A percentile compares a stretch with the other conserved stretches of the same genome.
phyloP scores from a whole-genome alignment of 2,329 filamentous ascomycete genomes.

The Penicillium sp. region DNA sequence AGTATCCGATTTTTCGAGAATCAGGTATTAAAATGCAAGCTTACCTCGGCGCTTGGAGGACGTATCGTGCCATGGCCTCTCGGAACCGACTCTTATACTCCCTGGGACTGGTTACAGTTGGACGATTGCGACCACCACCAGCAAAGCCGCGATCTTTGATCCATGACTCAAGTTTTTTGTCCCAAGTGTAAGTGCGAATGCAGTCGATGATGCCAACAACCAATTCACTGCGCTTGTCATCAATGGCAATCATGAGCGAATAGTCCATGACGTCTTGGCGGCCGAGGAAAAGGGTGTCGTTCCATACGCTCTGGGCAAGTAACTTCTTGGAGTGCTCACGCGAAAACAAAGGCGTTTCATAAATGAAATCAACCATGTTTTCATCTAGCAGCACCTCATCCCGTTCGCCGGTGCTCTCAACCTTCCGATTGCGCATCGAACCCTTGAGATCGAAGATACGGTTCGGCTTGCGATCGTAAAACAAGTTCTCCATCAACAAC shows the following conservation, averaged over 20 bases:
- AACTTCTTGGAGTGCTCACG: conserved; percentile 96
- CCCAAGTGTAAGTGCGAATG: conserved; percentile 98
- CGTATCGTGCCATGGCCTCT: conserved; percentile 91
- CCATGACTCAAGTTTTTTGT: conserved; percentile 99
- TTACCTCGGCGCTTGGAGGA: conserved; percentile 52
- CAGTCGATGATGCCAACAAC: conserved; percentile 98
- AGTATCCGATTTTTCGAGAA: neutral
- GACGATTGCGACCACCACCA: conserved; percentile 75
- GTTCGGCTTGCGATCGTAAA: conserved; percentile 89
- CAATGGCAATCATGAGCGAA: conserved; percentile 95
- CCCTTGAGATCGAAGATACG: conserved; percentile 95
- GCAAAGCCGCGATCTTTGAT: conserved; percentile 94
- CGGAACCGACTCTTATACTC: conserved; percentile 96
- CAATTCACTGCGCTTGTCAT: conserved; percentile 83
- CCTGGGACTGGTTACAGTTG: conserved; percentile 94
- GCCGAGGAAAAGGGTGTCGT: conserved; percentile 92
- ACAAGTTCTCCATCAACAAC: conserved; percentile 94
- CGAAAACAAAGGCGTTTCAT: conserved; percentile 91
- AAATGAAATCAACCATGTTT: conserved; percentile 99
- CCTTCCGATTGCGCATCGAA: conserved; percentile 97
- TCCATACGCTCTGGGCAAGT: conserved; percentile 88
- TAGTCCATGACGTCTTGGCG: conserved; percentile 99
- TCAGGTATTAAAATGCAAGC: conserved; percentile 9
- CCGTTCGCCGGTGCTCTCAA: conserved; percentile 90
- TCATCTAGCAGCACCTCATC: conserved; percentile 97